Base-by-base conservation (phyloP, 768 basidiomycete species). In the Boletus pseudopeckii region DNA sequence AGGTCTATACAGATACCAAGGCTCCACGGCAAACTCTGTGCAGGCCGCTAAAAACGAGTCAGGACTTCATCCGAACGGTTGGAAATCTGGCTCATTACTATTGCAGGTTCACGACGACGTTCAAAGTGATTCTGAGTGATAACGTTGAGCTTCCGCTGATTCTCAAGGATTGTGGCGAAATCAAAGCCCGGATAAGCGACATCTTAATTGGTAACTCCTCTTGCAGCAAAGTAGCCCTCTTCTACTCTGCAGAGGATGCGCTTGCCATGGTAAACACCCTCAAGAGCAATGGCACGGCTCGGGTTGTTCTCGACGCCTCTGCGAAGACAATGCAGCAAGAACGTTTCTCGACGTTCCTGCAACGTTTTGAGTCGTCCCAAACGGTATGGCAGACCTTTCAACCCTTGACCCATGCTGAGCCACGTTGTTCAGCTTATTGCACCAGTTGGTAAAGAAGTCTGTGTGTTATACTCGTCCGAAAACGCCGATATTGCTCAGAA, bases 381-480 rank as follows among this genome's bases (percentile, higher is more conserved):
- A 68, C 85, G 65, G 86, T 87, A 62, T 46, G 79, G 63, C 0
- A 15, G 17, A 26, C 20, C 13, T 17, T 55, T 42, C 15, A 1
- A 14, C 17, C 39, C 30, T 42, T 48, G 7, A 50, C 39, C 5
- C 7, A 15, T 46, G 41, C 50, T 53, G 28, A 49, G 7, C 55
- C 26, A n/a, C 15, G 13, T 45, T 32, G 24, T 47, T 8, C 55
- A 88, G 86, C 86, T 85, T 63, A 72, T 86, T 30, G 75, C 78
- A 7, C 75, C 81, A 58, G 75, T 75, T 22, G 80, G 80, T 8
- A 60, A 67, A 13, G 76, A 79, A 48, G 71, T 82, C n/a, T 74
- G 85, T 28, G 83, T 78, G 4, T 76, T 87, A 56, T 85, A 80
- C 54, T 79, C 83, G 9, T 80, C 84, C 6, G 74, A 75, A 54